Base-by-base conservation (phyloP, 768 basidiomycete species). In the Grammothele lineata region DNA sequence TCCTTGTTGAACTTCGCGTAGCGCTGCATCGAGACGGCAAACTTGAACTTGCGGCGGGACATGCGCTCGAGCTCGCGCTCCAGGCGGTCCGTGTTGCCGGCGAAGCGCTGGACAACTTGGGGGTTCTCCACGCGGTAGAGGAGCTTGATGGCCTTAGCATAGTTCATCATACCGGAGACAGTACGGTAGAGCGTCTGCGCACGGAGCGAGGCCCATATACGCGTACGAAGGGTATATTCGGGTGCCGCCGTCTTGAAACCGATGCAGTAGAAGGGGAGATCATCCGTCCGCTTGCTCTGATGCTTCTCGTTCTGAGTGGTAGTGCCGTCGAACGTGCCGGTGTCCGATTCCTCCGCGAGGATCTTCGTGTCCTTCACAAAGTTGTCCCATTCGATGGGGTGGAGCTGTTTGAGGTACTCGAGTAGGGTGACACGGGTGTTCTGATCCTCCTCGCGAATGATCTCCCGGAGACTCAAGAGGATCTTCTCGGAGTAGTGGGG, bases 151-250 rank as follows among this genome's bases (percentile, higher is more conserved):
- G 96, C 96, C 71, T 99, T 99, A 60, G 92, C 88, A 70, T 99
- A 99, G 72, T 99, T 98, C 96, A 99, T 98, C 92, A 99, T 97
- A 52, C 96, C 96, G 4, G 96, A 98, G 17, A 98, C 92, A 10
- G 96, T 99, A 53, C 96, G 86, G 68, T 99, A 99, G 25, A 99
- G 80, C 0, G 96, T 99, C 70, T 99, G 96, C 5, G 94, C 94
- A 44, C 96, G 91, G 22, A 99, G 78, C 2, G 94, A 97, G 2
- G 96, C 95, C 96, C 96, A 98, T 57, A 99, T 99, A 67, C 96
- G 91, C 0, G 95, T 98, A 54, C 96, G 92, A 37, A 99, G 82
- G 25, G 96, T 99, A 66, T 96, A 98, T 65, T 99, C 96, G 1
- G 96, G 96, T 4, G 94, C 93, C 2, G 96, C 92, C 3, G 89